Percentiles rank a stretch among this genome's conserved stretches.
These are phyloP conservation scores for Trichoderma cornu-damae DNA, from an alignment of 2,329 filamentous ascomycete species.

Conservation along the genomic window DNA sequence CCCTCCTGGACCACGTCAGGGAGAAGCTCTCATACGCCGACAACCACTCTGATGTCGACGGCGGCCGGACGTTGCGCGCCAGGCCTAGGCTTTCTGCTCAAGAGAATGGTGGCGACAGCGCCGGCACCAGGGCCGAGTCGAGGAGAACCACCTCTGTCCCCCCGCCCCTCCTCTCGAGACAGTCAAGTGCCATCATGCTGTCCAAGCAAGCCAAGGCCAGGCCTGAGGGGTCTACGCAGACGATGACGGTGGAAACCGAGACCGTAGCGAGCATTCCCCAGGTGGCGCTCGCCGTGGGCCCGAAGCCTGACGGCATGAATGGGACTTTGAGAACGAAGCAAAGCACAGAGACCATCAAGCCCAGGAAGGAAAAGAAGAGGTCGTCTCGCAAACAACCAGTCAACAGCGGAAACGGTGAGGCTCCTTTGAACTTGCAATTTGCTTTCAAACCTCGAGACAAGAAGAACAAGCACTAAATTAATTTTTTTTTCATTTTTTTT, in stretches of 20 bases:
- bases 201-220: conserved; percentile 66
- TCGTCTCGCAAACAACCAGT: conserved; percentile 69
- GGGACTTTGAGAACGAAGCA: conserved; percentile 79
- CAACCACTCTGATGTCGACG: conserved; percentile 37
- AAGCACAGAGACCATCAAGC: conserved; percentile 92
- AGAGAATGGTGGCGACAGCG: conserved; percentile 64
- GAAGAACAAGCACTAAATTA: no score
- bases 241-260: conserved; percentile 97
- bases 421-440: neutral
- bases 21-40: conserved; percentile 43
- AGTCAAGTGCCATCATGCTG: conserved; percentile 55
- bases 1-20: conserved; percentile 46
- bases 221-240: conserved; percentile 70
- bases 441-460: no score
- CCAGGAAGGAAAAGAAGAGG: conserved; percentile 89
- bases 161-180: conserved; percentile 54
- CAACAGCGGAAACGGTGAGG: conserved; percentile 67
- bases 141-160: conserved; percentile 45
- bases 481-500: no score
- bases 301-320: conserved; percentile 58
- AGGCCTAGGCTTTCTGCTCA: conserved; percentile 43
- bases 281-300: conserved; percentile 62
- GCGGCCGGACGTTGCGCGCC: conserved; percentile 41
- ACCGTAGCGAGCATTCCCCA: conserved; percentile 89
- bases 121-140: conserved; percentile 42